Base-by-base conservation (phyloP, 2,329 filamentous ascomycete genomes). In the Fusarium sp. region DNA sequence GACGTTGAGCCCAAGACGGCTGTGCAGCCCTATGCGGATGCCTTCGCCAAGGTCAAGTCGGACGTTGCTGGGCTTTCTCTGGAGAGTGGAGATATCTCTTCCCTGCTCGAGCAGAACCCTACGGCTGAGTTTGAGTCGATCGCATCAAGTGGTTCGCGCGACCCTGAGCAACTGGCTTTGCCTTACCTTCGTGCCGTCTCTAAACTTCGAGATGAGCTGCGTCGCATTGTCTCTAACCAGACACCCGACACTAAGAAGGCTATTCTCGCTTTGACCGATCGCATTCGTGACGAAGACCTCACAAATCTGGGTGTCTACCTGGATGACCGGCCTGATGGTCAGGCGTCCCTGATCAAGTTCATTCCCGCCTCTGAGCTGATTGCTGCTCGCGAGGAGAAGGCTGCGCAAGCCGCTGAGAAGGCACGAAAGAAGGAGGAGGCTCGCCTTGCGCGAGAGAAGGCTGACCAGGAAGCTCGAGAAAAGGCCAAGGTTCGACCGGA, bases 231-330 rank as follows among this genome's bases (percentile, higher is more conserved):
- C 6, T 79, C 83, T 1, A 78, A 81, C 2, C 78, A 82, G 36
- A 74, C 80, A 0, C 79, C 85, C 0, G 80, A 85, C 17, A 84
- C 88, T 2, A 89, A 91, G 63, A 93, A 94, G 76, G 87, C 91
- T 5, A 89, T 96, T 38, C 88, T 98, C 2, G 80, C 84, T 1
- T 86, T 97, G 46, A 96, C 92, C 70, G 95, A 97, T 76, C 86
- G 87, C 18, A 88, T 98, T 43, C 92, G 95, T 53, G 93, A 98
- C 77, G 85, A 89, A 11, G 90, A 95, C 58, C 88, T 98, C 13
- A 95, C 92, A 74, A 90, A 95, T 60, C 83, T 97, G 0, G 93
- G 91, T 38, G 91, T 98, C 60, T 97, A 97, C 75, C 89, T 98
- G 1, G 95, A 98, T 76, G 95, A 98, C 75, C 88, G 93, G 50